Percentiles rank a stretch among this genome's conserved stretches.
Conservation (phyloP, 805 yeast species). For the Hanseniaspora nectarophila region DNA sequence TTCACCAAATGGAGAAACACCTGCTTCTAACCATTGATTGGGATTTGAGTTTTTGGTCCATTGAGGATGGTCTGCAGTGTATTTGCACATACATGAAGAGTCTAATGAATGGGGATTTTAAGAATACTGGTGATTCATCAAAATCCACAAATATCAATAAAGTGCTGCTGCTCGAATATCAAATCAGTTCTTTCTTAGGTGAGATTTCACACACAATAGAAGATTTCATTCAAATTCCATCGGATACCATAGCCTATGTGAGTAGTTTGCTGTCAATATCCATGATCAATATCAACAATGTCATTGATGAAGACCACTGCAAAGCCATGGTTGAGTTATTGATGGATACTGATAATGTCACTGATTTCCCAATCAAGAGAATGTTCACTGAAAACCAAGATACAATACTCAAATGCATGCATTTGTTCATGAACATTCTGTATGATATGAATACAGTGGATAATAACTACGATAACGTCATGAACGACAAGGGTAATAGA, state of each 20-base stretch:
- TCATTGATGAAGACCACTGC: neutral
- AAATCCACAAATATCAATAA: neutral
- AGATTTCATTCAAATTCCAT: conserved; percentile 35
- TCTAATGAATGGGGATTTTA: conserved; percentile 13
- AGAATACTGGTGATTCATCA: conserved; percentile 17
- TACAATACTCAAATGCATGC: conserved; percentile 9
- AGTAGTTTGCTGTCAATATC: conserved; percentile 38
- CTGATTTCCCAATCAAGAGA: conserved; percentile 1
- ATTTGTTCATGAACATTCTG: conserved; percentile 11
- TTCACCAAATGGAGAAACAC: conserved; percentile 70
- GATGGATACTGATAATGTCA: neutral
- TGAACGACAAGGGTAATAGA: neutral
- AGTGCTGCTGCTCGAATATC: conserved; percentile 5
- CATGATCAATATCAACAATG: neutral
- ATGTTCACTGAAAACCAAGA: neutral
- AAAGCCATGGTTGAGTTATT: neutral
- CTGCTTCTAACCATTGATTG: conserved; percentile 60
- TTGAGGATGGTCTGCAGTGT: conserved; percentile 19
- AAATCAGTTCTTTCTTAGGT: conserved; percentile 39
- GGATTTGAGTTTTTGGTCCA: conserved; percentile 30
- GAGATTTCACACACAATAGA: conserved; percentile 43
- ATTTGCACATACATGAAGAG: neutral
- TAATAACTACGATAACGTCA: neutral
- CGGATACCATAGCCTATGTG: conserved; percentile 38
- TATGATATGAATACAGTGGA: conserved; percentile 4